These are phyloP conservation scores for Kodamaea nitidulidarum DNA, from an alignment of 805 yeast species.

Conservation along the genomic window DNA sequence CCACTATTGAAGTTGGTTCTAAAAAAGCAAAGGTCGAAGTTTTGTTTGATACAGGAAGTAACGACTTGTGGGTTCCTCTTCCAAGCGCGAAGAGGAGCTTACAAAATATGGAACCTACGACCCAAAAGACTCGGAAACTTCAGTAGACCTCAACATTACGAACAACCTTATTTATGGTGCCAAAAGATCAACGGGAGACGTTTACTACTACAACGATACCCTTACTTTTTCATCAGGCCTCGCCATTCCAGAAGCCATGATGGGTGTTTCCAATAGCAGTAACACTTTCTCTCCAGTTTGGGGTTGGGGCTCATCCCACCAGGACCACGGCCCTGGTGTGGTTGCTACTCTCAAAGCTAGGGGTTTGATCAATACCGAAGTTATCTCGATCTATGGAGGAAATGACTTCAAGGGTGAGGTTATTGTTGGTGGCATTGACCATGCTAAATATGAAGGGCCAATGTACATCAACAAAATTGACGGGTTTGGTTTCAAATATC, in stretches of 20 bases:
- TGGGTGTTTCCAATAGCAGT: neutral
- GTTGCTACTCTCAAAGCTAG: slow-evolving; percentile 56
- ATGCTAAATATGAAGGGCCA: slow-evolving; percentile 11
- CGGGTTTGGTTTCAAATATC: neutral
- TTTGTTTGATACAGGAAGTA: slow-evolving; percentile 7
- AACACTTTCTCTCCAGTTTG: neutral
- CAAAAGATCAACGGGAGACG: slow-evolving; percentile 18
- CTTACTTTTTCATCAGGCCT: slow-evolving; percentile 7
- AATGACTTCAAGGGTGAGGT: slow-evolving; percentile 15
- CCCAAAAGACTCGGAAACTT: slow-evolving; percentile 8
- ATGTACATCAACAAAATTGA: slow-evolving; percentile 12
- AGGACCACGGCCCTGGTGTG: slow-evolving; percentile 51
- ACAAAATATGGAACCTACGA: slow-evolving; percentile 9
- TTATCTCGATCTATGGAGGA: slow-evolving; percentile 62
- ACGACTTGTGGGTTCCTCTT: slow-evolving; percentile 8
- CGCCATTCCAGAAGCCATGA: slow-evolving; percentile 11
- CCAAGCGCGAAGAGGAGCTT: neutral
- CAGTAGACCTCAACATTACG: neutral
- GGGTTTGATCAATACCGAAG: slow-evolving; percentile 52
- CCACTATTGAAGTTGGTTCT: slow-evolving; percentile 2
- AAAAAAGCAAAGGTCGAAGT: neutral
- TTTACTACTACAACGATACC: slow-evolving; percentile 40
- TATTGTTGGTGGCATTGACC: slow-evolving; percentile 13
- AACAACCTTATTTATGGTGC: slow-evolving; percentile 4
- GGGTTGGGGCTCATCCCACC: slow-evolving; percentile 18